Percentiles rank a stretch among this genome's conserved stretches.
phyloP scores from a whole-genome alignment of 306 rosid species.

The Castanea mollissima region DNA sequence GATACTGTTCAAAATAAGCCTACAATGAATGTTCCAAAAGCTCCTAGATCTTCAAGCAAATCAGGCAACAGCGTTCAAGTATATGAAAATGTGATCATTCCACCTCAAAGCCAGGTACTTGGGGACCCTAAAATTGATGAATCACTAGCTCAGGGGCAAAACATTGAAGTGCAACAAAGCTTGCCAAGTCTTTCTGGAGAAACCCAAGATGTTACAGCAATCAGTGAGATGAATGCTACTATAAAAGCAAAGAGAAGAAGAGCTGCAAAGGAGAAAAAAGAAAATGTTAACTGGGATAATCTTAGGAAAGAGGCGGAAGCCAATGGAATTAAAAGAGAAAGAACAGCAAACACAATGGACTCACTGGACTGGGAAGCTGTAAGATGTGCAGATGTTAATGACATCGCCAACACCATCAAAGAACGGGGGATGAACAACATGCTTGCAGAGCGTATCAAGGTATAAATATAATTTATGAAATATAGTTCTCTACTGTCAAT shows the following conservation, averaged over 20 bases:
- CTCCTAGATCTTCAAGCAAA: conserved; percentile 25
- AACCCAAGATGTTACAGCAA: conserved; percentile 32
- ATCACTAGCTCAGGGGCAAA: conserved; percentile 13
- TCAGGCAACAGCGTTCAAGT: conserved; percentile 22
- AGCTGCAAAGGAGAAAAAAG: conserved; percentile 49
- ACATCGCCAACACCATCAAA: conserved; percentile 74
- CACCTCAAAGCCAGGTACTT: conserved; percentile 32
- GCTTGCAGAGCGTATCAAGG: conserved; percentile 93
- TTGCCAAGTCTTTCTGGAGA: conserved; percentile 29
- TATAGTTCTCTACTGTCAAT: background rate
- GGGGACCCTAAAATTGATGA: conserved; percentile 30
- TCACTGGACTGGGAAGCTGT: conserved; percentile 97
- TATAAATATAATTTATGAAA: conserved; percentile 21
- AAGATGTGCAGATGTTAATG: conserved; percentile 71
- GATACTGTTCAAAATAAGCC: conserved; percentile 21
- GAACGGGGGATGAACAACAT: conserved; percentile 96
- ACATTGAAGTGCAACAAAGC: conserved; percentile 24
- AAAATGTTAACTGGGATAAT: conserved; percentile 64
- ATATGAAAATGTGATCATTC: conserved; percentile 17
- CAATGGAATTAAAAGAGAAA: conserved; percentile 59
- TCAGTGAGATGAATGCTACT: conserved; percentile 45
- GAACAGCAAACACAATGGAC: conserved; percentile 67
- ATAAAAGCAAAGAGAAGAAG: conserved; percentile 41
- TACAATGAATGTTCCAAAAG: conserved; percentile 19
- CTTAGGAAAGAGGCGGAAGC: conserved; percentile 60